These are phyloP conservation scores for Ascocoryne sarcoides DNA, from an alignment of 2,329 filamentous ascomycete genomes.

Conservation along the genomic window DNA sequence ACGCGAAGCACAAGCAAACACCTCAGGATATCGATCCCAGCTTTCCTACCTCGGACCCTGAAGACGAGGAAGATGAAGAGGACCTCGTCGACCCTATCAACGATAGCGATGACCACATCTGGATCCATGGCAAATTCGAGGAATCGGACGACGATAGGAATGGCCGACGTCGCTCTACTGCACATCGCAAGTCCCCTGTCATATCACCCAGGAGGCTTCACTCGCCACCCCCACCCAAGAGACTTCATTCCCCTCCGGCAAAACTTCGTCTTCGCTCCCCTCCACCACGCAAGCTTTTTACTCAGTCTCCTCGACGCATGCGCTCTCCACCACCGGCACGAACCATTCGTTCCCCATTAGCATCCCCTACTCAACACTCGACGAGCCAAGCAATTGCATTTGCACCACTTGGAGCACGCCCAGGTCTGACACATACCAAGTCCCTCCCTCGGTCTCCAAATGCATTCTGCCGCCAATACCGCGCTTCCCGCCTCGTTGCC, in stretches of 20 bases:
- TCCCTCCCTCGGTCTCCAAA: constrained; percentile 76
- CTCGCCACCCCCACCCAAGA: constrained; percentile 37
- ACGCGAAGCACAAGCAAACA: constrained; percentile 69
- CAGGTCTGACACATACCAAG: constrained; percentile 67
- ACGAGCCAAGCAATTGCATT: constrained; percentile 34
- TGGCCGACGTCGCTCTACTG: constrained; percentile 41
- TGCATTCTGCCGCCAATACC: constrained; percentile 47
- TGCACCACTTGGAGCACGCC: constrained; percentile 46
- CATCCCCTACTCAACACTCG: constrained; percentile 31
- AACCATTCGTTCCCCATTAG: constrained; percentile 39
- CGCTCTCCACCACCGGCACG: constrained; percentile 64
- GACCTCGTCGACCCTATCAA: constrained; percentile 45
- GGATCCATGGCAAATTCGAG: constrained; percentile 66
- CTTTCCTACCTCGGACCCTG: constrained; percentile 89
- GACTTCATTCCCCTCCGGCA: constrained; percentile 29
- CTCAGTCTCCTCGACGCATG: constrained; percentile 9
- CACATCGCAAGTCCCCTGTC: constrained; percentile 34
- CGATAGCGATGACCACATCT: constrained; percentile 59
- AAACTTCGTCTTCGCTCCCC: constrained; percentile 50
- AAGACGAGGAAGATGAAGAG: constrained; percentile 73
- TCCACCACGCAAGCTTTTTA: constrained; percentile 36
- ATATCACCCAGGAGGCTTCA: constrained; percentile 54
- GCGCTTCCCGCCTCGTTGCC: constrained; percentile 36
- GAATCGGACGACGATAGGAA: constrained; percentile 51
- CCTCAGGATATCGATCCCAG: constrained; percentile 98